Evolutionary conservation across 352 stramenopile species (phyloP).

Genomic region (Phytophthora pluvialis): DNA sequence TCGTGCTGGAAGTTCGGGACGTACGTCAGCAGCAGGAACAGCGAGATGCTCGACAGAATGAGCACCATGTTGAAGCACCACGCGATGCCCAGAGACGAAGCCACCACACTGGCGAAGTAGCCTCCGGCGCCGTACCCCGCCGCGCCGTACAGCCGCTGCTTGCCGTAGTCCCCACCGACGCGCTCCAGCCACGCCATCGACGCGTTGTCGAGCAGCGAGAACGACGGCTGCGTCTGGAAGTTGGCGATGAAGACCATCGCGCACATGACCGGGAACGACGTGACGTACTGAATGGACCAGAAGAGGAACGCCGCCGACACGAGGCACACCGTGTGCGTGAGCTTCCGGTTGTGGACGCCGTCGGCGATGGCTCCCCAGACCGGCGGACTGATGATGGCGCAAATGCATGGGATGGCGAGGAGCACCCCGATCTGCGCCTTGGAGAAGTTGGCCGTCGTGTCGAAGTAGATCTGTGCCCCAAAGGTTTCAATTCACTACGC

Average conservation of each 20-base stretch:
- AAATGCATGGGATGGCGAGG: conserved; percentile 51
- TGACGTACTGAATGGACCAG: conserved; percentile 54
- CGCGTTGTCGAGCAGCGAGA: conserved; percentile 49
- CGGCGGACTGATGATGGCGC: conserved; percentile 45
- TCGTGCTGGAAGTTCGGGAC: conserved; percentile 46
- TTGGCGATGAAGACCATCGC: conserved; percentile 53
- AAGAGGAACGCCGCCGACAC: conserved; percentile 52
- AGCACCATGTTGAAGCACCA: conserved; percentile 62
- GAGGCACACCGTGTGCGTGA: conserved; percentile 49
- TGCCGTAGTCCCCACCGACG: conserved; percentile 54
- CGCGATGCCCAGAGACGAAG: conserved; percentile 43
- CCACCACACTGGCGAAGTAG: conserved; percentile 53
- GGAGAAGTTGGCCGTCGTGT: conserved; percentile 56
- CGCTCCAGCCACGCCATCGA: conserved; percentile 46
- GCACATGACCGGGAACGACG: conserved; percentile 51
- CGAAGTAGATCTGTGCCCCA: conserved; percentile 60
- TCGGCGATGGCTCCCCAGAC: conserved; percentile 54
- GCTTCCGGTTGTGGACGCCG: conserved; percentile 48
- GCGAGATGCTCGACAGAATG: conserved; percentile 41
- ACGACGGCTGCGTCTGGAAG: conserved; percentile 53
- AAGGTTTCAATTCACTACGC: neutral
- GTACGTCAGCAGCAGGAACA: conserved; percentile 45
- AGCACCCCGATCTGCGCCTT: conserved; percentile 61
- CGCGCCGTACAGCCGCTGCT: conserved; percentile 56
- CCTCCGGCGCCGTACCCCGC: conserved; percentile 48